Evolutionary conservation across 2,329 filamentous ascomycete genomes (phyloP), one percentile per base, ranked within the genome.

Genomic region (Tolypocladium ophioglossoides): DNA sequence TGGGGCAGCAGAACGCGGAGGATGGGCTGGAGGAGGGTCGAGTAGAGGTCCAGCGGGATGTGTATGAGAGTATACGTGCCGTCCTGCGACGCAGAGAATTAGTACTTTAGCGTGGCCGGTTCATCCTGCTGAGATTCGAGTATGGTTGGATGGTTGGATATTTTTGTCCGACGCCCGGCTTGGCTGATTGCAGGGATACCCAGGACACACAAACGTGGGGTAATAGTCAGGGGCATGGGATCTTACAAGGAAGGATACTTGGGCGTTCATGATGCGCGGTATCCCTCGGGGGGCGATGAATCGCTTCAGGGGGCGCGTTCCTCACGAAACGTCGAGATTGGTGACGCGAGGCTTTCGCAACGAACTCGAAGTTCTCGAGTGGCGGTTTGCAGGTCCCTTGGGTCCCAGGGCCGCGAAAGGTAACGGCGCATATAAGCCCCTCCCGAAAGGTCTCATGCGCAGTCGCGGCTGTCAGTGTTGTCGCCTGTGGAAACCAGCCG

Each of bases 61-160:
- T 96, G 91, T 64, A 97, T 90, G 57, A 99, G 78, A 64, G 85
- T 90, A 63, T 96, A 83, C 58, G 85, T 86, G 61, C 90, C 90
- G 64, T 95, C 87, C 94, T 97, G 44, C 44, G 27, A 48, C 18
- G 27, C 18, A 20, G 5, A 12, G 11, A 3, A 34, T 48, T 20
- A 48, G 44, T 3, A 20, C 10, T 34, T 34, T 34, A 16, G n/a
- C 1, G 44, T 18, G 2, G 44, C 44, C 44, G n/a, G 16, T 14
- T 12, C 73, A 12, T 30, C n/a, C 10, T 10, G n/a, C 16, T 34
- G 30, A 32, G 40, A 34, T n/a, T n/a, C n/a, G n/a, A n/a, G n/a
- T n/a, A n/a, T n/a, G n/a, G n/a, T n/a, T n/a, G n/a, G n/a, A n/a
- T n/a, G n/a, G n/a, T n/a, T n/a, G n/a, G n/a, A n/a, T n/a, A n/a